Percentiles rank a stretch among this genome's conserved stretches.
Conservation (phyloP, 208 protist species). For the Trypanosoma avium region DNA sequence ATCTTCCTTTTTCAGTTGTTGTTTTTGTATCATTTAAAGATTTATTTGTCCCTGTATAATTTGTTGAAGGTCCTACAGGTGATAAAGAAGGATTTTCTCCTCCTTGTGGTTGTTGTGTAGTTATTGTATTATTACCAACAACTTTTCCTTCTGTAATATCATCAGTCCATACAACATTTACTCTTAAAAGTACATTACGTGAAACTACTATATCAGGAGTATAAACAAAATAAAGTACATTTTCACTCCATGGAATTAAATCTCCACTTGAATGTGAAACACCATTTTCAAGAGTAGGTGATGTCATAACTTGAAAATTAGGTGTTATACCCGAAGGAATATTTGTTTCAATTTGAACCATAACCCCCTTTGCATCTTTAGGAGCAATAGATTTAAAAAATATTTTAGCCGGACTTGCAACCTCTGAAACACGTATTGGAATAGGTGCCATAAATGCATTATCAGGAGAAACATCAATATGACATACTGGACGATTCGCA, state of each 20-base stretch:
- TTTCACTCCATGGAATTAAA: conserved; percentile 20
- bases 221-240: conserved; percentile 21
- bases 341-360: background rate
- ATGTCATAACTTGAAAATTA: conserved; percentile 14
- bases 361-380: conserved; percentile 32
- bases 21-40: background rate
- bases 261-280: conserved; percentile 10
- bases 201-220: background rate
- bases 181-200: background rate
- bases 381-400: conserved; percentile 62
- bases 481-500: conserved; percentile 67
- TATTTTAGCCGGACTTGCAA: conserved; percentile 27
- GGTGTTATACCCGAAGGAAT: background rate
- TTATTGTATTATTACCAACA: background rate
- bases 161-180: conserved; percentile 23
- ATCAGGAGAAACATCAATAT: conserved; percentile 47
- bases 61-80: background rate
- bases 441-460: conserved; percentile 58
- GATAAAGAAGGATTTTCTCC: background rate
- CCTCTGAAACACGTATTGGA: conserved; percentile 21
- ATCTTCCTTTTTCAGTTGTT: conserved; percentile 4
- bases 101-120: background rate
- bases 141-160: background rate
- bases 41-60: conserved; percentile 20
- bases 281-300: background rate